Evolutionary conservation across 1,284 basidiomycete genomes (phyloP).

Genomic region (Malassezia obtusa): DNA sequence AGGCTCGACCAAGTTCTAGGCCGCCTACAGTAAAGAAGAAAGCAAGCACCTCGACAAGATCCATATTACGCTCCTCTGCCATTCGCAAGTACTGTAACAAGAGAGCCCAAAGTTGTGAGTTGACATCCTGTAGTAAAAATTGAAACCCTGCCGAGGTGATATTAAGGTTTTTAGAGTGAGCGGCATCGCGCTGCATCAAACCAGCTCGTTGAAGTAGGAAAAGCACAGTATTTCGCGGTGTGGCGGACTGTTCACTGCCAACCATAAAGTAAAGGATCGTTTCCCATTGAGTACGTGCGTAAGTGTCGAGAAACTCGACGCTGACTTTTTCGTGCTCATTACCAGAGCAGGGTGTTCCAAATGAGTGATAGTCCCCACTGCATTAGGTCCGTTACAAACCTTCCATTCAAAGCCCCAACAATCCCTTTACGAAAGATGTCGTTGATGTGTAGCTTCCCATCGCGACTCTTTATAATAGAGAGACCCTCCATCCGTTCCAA

Average conservation of each 20-base stretch:
- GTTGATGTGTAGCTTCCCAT: conserved; percentile 52
- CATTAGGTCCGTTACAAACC: conserved; percentile 55
- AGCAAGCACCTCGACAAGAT: conserved; percentile 82
- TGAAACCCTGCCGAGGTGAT: conserved; percentile 96
- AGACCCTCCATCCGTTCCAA: conserved; percentile 16
- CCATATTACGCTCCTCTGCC: conserved; percentile 53
- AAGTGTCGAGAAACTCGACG: conserved; percentile 65
- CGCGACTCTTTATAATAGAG: conserved; percentile 26
- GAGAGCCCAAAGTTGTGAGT: conserved; percentile 94
- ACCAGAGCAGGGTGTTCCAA: conserved; percentile 68
- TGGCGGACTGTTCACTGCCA: conserved; percentile 66
- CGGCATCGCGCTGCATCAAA: conserved; percentile 57
- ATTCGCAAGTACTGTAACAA: conserved; percentile 65
- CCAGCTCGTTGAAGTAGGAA: conserved; percentile 72
- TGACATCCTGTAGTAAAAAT: conserved; percentile 89
- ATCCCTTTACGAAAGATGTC: conserved; percentile 32
- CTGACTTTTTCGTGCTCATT: conserved; percentile 49
- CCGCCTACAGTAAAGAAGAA: conserved; percentile 62
- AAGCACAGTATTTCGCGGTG: conserved; percentile 69
- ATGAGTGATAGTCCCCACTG: conserved; percentile 75
- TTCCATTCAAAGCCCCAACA: conserved; percentile 77
- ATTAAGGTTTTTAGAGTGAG: conserved; percentile 42
- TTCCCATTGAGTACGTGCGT: conserved; percentile 90
- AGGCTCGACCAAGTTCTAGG: conserved; percentile 50
- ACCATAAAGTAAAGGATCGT: conserved; percentile 98